Percentiles rank a stretch among this genome's conserved stretches.
Evolutionary conservation across 192 early-diverging fungal species (phyloP).

Genomic region (Mortierella hygrophila): DNA sequence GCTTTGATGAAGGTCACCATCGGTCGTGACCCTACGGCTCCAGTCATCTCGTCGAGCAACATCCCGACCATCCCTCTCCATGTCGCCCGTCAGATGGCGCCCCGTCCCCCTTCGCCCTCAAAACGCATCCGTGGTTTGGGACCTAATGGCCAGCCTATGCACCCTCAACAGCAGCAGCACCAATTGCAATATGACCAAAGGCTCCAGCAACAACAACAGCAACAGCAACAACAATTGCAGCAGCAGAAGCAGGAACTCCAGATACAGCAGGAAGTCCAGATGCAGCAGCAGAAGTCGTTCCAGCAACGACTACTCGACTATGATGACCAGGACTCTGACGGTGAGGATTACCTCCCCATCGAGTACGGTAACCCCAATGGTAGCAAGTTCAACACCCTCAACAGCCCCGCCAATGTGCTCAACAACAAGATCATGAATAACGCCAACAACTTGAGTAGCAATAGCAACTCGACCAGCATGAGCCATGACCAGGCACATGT

Average conservation of each 20-base stretch:
- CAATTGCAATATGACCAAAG: conserved; percentile 40
- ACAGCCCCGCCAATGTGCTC: background rate
- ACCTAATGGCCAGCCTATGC: conserved; percentile 45
- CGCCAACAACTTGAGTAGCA: conserved; percentile 5
- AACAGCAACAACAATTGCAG: conserved; percentile 6
- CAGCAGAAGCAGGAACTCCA: conserved; percentile 14
- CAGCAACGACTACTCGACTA: conserved; percentile 43
- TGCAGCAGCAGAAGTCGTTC: conserved; percentile 22
- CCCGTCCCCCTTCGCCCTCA: conserved; percentile 59
- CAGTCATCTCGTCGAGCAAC: conserved; percentile 72
- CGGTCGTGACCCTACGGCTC: conserved; percentile 64
- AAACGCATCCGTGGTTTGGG: conserved; percentile 29
- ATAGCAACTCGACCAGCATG: conserved; percentile 7
- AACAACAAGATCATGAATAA: background rate
- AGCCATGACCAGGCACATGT: conserved; percentile 8
- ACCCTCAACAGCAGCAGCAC: conserved; percentile 33
- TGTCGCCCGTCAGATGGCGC: conserved; percentile 66
- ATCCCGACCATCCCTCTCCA: conserved; percentile 68
- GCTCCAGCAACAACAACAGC: conserved; percentile 16
- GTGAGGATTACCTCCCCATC: conserved; percentile 30
- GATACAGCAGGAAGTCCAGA: conserved; percentile 13
- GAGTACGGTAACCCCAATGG: conserved; percentile 11
- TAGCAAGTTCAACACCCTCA: background rate
- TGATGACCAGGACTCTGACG: conserved; percentile 51
- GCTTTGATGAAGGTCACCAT: conserved; percentile 76